Evolutionary conservation across 1,284 basidiomycete species (phyloP).

Genomic region (Cerrena zonata): DNA sequence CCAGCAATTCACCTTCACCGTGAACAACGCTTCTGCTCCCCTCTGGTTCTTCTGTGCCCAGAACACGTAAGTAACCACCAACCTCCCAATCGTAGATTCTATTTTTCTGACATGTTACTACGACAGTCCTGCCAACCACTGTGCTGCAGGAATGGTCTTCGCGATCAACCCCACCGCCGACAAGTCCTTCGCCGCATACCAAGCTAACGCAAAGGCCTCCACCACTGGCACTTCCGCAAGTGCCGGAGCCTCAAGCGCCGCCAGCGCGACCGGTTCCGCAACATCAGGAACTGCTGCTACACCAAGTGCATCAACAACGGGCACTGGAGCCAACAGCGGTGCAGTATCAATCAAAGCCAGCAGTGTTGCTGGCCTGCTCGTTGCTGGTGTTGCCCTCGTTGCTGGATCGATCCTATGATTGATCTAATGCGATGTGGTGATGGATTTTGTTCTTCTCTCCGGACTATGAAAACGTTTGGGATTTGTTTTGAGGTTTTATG

Average conservation of each 20-base stretch:
- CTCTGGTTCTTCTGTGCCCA: conserved; percentile 41
- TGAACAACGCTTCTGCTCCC: conserved; percentile 33
- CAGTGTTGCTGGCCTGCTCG: conserved; percentile 12
- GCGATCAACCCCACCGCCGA: conserved; percentile 32
- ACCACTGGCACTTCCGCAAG: conserved; percentile 14
- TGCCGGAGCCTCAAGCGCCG: conserved; percentile 12
- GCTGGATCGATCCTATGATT: conserved; percentile 31
- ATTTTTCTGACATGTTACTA: not conserved
- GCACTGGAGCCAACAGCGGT: conserved; percentile 12
- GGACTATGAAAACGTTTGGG: not conserved
- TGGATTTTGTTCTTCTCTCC: not conserved
- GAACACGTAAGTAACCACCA: conserved; percentile 22
- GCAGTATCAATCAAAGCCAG: conserved; percentile 10
- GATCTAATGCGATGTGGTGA: not conserved
- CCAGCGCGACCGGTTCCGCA: conserved; percentile 9
- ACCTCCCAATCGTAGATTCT: not conserved
- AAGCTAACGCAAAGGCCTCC: conserved; percentile 33
- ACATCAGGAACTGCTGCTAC: conserved; percentile 8
- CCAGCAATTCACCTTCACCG: conserved; percentile 31
- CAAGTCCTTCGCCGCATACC: conserved; percentile 27
- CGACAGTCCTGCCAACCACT: conserved; percentile 27
- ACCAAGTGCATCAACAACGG: conserved; percentile 7
- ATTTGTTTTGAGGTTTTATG: not conserved
- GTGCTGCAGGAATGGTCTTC: conserved; percentile 36
- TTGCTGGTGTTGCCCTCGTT: conserved; percentile 28